Conservation (phyloP, 148 eudicot species). For the Salicornia ramosissima region DNA sequence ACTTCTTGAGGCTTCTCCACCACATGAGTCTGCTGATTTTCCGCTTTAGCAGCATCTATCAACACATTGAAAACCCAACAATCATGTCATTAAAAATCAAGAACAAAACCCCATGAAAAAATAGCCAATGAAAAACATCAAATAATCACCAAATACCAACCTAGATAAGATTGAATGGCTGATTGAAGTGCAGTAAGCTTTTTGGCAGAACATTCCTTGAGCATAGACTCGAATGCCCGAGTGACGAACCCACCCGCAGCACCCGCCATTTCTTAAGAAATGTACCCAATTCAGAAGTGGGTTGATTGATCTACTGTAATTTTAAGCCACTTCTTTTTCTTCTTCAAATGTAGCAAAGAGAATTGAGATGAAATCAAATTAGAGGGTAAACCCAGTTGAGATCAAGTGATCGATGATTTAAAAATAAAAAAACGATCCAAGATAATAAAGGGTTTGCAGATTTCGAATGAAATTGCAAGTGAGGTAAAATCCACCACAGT, state of each 20-base stretch:
- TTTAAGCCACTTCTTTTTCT: neutral
- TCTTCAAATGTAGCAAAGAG: neutral
- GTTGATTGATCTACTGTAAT: constrained; percentile 14
- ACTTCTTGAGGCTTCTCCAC: constrained; percentile 28
- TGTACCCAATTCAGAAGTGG: neutral
- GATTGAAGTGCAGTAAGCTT: constrained; percentile 65
- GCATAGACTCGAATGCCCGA: constrained; percentile 91
- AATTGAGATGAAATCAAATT: neutral
- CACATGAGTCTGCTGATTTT: constrained; percentile 29
- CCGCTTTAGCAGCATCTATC: constrained; percentile 57
- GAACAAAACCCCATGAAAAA: neutral
- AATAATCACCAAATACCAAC: constrained; percentile 31
- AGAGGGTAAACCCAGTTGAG: constrained; percentile 18
- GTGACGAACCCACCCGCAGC: constrained; percentile 94
- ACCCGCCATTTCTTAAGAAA: constrained; percentile 52
- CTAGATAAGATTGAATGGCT: constrained; percentile 66
- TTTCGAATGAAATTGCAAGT: neutral
- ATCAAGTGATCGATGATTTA: constrained; percentile 12
- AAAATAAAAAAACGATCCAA: constrained; percentile 17
- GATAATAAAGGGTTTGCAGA: constrained; percentile 1
- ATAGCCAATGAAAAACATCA: neutral
- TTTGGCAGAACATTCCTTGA: constrained; percentile 71
- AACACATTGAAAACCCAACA: constrained; percentile 7
- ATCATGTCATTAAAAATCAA: neutral
- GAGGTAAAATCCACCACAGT: neutral